A percentile compares a stretch with the other conserved stretches of the same genome.
Conservation (phyloP, 352 stramenopile species). For the Phytophthora europaea region DNA sequence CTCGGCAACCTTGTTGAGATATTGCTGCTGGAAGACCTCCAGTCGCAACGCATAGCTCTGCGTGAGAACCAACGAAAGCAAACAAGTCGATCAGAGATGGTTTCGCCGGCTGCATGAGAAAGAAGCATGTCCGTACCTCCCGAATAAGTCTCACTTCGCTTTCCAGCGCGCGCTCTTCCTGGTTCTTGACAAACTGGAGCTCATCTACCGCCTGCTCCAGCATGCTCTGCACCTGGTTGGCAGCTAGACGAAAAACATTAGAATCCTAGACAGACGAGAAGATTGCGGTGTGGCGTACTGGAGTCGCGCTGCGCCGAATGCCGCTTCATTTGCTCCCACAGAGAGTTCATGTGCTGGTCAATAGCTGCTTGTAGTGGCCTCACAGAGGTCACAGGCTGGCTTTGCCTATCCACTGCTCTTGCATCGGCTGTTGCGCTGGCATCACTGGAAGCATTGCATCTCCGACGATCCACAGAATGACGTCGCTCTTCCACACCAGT, state of each 20-base stretch:
- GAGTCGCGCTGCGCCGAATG: constrained; percentile 54
- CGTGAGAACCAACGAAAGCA: not conserved
- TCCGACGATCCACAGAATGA: not conserved
- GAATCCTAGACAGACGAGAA: not conserved
- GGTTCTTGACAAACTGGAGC: constrained; percentile 60
- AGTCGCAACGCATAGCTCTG: constrained; percentile 67
- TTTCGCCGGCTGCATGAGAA: not conserved
- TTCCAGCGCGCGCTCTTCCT: constrained; percentile 59
- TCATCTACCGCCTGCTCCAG: constrained; percentile 68
- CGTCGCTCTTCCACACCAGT: not conserved
- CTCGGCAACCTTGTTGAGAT: constrained; percentile 61
- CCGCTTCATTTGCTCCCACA: constrained; percentile 62
- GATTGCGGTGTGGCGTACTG: constrained; percentile 30
- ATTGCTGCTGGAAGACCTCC: constrained; percentile 73
- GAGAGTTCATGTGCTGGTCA: constrained; percentile 53
- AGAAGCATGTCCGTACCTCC: constrained; percentile 43
- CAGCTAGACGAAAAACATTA: constrained; percentile 31
- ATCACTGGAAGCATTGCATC: constrained; percentile 11
- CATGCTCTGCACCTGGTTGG: constrained; percentile 55
- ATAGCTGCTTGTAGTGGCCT: constrained; percentile 47
- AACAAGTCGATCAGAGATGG: not conserved
- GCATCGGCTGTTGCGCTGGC: constrained; percentile 12
- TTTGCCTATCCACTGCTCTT: not conserved
- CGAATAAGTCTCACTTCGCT: constrained; percentile 57
- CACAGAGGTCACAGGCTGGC: not conserved